Conservation (phyloP, 345 rosid species). For the Citrus trifoliata region DNA sequence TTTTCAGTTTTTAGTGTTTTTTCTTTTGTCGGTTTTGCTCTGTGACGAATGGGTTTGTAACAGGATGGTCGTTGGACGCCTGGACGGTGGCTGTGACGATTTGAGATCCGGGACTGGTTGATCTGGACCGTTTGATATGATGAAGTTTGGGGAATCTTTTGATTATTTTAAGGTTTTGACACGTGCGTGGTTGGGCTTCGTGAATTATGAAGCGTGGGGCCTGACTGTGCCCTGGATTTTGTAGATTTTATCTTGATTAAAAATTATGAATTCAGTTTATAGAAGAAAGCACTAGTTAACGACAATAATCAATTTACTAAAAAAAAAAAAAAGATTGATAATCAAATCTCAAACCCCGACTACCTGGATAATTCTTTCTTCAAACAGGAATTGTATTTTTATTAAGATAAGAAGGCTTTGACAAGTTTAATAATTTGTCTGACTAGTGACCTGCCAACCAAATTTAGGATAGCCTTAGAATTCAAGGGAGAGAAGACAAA, state of each 20-base stretch:
- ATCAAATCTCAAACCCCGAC: not conserved
- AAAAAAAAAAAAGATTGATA: too few species aligned
- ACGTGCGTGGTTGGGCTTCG: not conserved
- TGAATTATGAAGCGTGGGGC: not conserved
- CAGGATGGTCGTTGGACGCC: not conserved
- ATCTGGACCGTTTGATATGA: constrained; percentile 17
- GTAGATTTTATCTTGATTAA: not conserved
- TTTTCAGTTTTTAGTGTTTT: not conserved
- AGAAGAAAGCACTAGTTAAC: not conserved
- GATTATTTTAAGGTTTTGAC: not conserved
- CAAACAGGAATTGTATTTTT: not conserved
- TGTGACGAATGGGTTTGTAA: not conserved
- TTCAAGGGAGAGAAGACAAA: too few species aligned
- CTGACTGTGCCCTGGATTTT: not conserved
- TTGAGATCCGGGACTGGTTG: not conserved
- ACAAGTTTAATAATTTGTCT: not conserved
- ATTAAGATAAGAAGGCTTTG: not conserved
- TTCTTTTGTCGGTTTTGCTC: constrained; percentile 11
- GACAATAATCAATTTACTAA: not conserved
- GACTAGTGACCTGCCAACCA: not conserved
- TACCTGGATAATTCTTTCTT: not conserved
- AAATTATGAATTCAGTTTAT: too few species aligned
- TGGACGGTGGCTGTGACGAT: not conserved
- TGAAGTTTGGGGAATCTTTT: not conserved
- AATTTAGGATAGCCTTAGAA: not conserved